phyloP scores from a whole-genome alignment of 2,329 filamentous ascomycete species.

The Tolypocladium sp. region DNA sequence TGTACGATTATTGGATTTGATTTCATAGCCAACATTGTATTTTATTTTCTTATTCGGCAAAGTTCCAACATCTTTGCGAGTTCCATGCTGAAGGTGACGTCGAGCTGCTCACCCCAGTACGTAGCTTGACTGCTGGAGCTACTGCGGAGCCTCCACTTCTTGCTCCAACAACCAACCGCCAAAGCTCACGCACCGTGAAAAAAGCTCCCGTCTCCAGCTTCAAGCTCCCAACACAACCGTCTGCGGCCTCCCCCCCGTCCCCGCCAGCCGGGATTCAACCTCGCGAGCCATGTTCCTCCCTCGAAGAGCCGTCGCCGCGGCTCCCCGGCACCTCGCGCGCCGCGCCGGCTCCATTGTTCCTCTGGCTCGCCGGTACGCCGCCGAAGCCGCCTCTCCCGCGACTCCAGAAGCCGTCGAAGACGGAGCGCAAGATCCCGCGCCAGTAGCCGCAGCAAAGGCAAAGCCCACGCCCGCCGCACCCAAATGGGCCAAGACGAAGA shows the following conservation, averaged over 20 bases:
- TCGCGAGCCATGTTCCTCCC: constrained; percentile 16
- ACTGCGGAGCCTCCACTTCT: background rate
- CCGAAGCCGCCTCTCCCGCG: constrained; percentile 7
- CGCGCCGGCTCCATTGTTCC: constrained; percentile 9
- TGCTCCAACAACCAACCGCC: background rate
- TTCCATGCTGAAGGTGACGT: background rate
- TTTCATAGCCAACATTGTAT: background rate
- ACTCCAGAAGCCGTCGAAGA: constrained; percentile 1
- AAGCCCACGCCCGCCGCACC: background rate
- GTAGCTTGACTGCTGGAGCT: background rate
- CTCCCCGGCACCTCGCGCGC: constrained; percentile 7
- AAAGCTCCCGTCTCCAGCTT: background rate
- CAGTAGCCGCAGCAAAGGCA: background rate
- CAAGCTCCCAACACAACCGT: background rate
- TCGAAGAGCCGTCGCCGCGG: constrained; percentile 12
- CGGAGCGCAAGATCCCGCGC: background rate
- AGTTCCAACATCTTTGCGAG: background rate
- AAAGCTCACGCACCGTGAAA: background rate
- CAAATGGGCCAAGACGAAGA: constrained; percentile 1
- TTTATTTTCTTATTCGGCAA: background rate
- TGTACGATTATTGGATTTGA: background rate
- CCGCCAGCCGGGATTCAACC: background rate
- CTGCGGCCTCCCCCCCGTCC: background rate
- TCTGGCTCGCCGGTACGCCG: constrained; percentile 13
- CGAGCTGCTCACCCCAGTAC: background rate